Percentiles rank a stretch among this genome's conserved stretches.
Evolutionary conservation across 2,329 filamentous ascomycete species (phyloP).

Genomic region (Albifimbria verrucaria): DNA sequence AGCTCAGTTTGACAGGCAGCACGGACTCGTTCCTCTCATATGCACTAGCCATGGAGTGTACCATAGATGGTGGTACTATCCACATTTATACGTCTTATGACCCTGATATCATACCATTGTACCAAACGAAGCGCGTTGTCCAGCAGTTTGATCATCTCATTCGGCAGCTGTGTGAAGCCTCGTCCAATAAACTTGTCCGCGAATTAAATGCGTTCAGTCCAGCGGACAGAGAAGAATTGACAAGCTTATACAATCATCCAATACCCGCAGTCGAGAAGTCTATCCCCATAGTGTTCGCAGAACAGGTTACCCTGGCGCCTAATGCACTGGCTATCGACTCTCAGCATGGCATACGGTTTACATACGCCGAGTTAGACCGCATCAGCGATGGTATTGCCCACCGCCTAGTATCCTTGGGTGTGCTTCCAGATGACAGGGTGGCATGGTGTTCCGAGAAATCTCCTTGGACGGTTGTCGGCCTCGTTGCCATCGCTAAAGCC

Average conservation of each 20-base stretch:
- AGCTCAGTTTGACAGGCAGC: neutral
- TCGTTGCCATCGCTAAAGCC: neutral
- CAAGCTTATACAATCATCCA: neutral
- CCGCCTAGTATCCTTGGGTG: neutral
- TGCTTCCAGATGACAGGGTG: neutral
- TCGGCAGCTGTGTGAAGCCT: neutral
- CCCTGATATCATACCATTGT: neutral
- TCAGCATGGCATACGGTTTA: neutral
- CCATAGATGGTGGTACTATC: neutral
- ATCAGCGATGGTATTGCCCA: neutral
- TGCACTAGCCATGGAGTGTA: neutral
- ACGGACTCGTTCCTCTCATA: neutral
- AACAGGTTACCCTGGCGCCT: neutral
- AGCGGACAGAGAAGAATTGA: neutral
- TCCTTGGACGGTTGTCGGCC: neutral
- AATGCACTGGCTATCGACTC: neutral
- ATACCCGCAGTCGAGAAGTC: neutral
- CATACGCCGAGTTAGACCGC: neutral
- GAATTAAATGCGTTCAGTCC: neutral
- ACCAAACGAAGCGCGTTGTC: neutral
- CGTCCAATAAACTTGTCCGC: neutral
- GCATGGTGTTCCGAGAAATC: neutral
- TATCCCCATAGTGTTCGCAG: neutral
- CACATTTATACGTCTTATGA: neutral
- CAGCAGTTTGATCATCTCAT: neutral